Base-by-base conservation (phyloP, 148 eudicot genomes). In the Rhododendron griersonianum region DNA sequence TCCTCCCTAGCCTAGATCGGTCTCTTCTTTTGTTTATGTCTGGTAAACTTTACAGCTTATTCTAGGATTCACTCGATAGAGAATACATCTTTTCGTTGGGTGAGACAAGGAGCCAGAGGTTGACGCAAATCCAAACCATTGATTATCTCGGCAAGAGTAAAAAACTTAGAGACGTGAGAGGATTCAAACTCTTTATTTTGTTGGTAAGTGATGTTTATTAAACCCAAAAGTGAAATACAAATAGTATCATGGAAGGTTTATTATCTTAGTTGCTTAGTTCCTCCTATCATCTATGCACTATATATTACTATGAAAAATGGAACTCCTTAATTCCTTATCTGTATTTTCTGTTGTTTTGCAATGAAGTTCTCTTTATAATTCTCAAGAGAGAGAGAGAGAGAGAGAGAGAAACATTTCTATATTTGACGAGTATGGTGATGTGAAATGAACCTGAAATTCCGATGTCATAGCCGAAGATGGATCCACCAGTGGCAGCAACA, bases 401-500 rank as follows among this genome's bases (percentile, higher is more conserved):
- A 39, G 41, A n/a, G 28, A 25, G 15, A 69, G 4, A 16, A 55
- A 81, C 10, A 81, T 16, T 50, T 73, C 23, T 51, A 25, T 69
- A 51, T 4, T 33, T 33, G 45, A 73, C 15, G 21, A 61, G 25
- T 28, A 47, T 19, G 18, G 14, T 3, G 71, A 78, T 39, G 53
- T 21, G 19, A 41, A 8, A 33, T 48, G 35, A 59, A 92, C 95
- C 98, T 89, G 98, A 95, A 71, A 95, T 93, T 28, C 98, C 95
- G 73, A 95, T 89, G 87, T 93, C 98, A 87, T 95, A 95, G 73
- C 98, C 98, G 86, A 95, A 95, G 16, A 95, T 90, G 4, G 95
- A 90, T 21, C 98, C 98, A 76, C 95, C 98, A 57, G 86, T 76
- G 5, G 98, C 98, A 55, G 98, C 98, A 41, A 93, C 91, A 35